Evolutionary conservation across 2,329 filamentous ascomycete genomes (phyloP).

Genomic region (Onygenales sp.): DNA sequence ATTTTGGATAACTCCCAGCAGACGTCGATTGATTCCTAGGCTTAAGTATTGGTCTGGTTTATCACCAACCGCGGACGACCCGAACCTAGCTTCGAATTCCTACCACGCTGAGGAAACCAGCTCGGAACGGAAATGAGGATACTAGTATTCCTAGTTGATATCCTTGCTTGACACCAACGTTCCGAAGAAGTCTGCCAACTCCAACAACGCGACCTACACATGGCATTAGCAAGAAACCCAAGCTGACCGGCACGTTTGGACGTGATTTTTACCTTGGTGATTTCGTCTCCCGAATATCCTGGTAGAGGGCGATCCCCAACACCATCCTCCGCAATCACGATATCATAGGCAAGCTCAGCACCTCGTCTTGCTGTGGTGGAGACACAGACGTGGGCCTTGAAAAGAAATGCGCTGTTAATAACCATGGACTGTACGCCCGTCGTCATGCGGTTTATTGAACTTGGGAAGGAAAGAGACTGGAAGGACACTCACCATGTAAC

Average conservation of each 20-base stretch:
- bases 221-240: neutral
- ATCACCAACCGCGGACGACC: too few relatives aligned
- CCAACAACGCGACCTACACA: slow-evolving; percentile 42
- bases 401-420: neutral
- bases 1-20: too few relatives aligned
- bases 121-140: neutral
- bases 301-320: slow-evolving; percentile 60
- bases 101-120: neutral
- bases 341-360: slow-evolving; percentile 53
- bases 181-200: slow-evolving; percentile 55
- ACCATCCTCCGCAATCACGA: slow-evolving; percentile 51
- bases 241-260: neutral
- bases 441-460: neutral
- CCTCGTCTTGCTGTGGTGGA: slow-evolving; percentile 54
- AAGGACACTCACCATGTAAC: slow-evolving; percentile 17
- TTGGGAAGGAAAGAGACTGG: neutral
- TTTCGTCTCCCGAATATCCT: slow-evolving; percentile 46
- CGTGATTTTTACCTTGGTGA: slow-evolving; percentile 31
- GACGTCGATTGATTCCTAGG: too few relatives aligned
- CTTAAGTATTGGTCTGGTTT: too few relatives aligned
- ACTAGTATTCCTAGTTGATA: slow-evolving; percentile 17
- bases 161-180: slow-evolving; percentile 47
- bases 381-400: slow-evolving; percentile 54
- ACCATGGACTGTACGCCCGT: too few relatives aligned
- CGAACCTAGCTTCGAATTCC: too few relatives aligned